phyloP scores from a whole-genome alignment of 1,139 yeast genomes.

The Petasospora fabianii region DNA sequence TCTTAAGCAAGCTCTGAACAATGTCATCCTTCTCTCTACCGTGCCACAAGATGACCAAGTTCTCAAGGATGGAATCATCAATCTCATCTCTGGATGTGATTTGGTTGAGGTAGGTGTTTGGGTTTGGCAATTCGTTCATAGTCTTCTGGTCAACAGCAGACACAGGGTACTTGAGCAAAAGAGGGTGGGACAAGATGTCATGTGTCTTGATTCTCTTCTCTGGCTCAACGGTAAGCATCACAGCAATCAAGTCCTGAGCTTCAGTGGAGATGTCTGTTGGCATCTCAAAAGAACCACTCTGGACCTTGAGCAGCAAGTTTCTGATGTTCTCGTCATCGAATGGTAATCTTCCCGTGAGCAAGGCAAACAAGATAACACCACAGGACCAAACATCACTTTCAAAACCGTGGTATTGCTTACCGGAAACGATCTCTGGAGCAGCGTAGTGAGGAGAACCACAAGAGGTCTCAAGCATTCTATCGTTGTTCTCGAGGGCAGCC shows the following conservation, averaged over 20 bases:
- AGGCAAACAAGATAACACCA: constrained; percentile 76
- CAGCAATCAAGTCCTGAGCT: constrained; percentile 64
- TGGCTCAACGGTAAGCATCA: constrained; percentile 81
- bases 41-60: constrained; percentile 72
- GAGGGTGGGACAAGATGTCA: constrained; percentile 73
- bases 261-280: constrained; percentile 61
- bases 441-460: constrained; percentile 90
- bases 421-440: constrained; percentile 81
- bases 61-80: constrained; percentile 62
- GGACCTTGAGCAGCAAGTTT: constrained; percentile 65
- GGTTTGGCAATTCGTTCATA: constrained; percentile 57
- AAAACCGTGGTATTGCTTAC: constrained; percentile 74
- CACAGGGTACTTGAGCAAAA: constrained; percentile 54
- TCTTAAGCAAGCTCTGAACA: constrained; percentile 46
- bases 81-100: constrained; percentile 45
- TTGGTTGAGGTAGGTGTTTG: constrained; percentile 55
- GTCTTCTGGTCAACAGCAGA: constrained; percentile 35
- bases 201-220: constrained; percentile 68
- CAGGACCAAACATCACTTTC: constrained; percentile 88
- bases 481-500: constrained; percentile 79
- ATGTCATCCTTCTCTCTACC: constrained; percentile 60
- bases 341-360: constrained; percentile 75
- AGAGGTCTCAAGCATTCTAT: constrained; percentile 67
- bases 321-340: constrained; percentile 80
- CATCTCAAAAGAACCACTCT: constrained; percentile 70